Base-by-base conservation (phyloP, 169 alveolate species). In the Plasmodium coatneyi region DNA sequence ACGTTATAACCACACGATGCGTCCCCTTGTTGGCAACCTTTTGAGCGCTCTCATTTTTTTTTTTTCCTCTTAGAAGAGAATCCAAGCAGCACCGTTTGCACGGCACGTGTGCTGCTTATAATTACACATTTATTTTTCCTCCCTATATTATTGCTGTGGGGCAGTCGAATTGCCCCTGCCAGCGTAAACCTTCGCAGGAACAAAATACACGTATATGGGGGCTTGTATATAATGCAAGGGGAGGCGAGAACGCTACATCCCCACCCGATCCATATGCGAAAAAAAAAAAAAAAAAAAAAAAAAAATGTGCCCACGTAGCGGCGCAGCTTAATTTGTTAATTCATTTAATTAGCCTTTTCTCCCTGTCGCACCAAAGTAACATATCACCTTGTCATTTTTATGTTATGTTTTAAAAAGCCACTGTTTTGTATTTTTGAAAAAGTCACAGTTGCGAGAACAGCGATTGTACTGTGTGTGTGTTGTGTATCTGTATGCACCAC, bases 361-460 rank as follows among this genome's bases (percentile, higher is more conserved):
- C 30, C 76, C n/a, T 66, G 76, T 66, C 76, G 76, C 36, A 28
- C 36, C 30, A 60, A 66, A 10, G 76, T 66, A 66, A 28, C 76
- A 66, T 5, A 49, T 66, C 76, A 25, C 36, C 76, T 66, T 28
- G 41, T 28, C 76, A 66, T 66, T 66, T 66, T 66, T 66, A 66
- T 28, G 36, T 66, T 22, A 28, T 66, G 30, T 66, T 66, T 66
- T 66, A 66, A 66, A 39, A 66, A 66, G 36, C 36, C 14, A 66
- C 76, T 66, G 76, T 66, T 66, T 66, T 25, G 76, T 66, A 66
- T 66, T 28, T 66, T 66, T 66, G 76, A 66, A 66, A 66, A 66
- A 66, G 5, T 19, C 36, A 66, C 36, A 66, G 36, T 25, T 66
- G 76, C 5, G 34, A 25, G n/a, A 25, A 5, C 36, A 22, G 76